Evolutionary conservation across 2,329 filamentous ascomycete species (phyloP), one percentile per base, ranked within the genome.

Genomic region (Penicillium italicum): DNA sequence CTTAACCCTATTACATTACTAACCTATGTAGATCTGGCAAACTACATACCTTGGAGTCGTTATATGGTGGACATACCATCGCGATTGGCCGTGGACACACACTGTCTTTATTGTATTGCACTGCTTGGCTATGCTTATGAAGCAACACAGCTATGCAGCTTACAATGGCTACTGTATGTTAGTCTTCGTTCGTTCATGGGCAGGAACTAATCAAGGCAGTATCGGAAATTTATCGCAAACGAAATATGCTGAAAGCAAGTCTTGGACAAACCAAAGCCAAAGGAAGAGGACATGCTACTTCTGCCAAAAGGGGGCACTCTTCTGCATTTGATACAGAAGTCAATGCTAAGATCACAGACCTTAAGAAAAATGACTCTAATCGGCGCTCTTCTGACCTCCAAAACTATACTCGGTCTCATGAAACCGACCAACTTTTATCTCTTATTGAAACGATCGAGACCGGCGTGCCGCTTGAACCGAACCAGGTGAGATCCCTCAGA

Each of bases 61-160:
- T 4, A 76, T 91, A 5, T 82, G 80, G 49, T 83, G 88, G 76
- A 87, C 88, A 0, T 80, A 88, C 47, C 80, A 85, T 66, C 81
- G 88, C 5, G 83, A 90, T 48, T 93, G 89, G 89, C 87, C 88
- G 1, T 92, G 89, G 89, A 90, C 89, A 14, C 89, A 91, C 66
- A 90, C 87, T 1, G 86, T 91, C 18, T 91, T 89, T 70, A 88
- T 90, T 41, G 59, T 64, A 10, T 76, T 92, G 18, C 88, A 92
- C 67, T 85, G 85, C 14, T 75, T 92, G 53, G 83, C 88, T 3
- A 87, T 91, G 80, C 69, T 92, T 24, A 92, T 92, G 89, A 93
- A 93, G 76, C 88, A 91, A 72, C 89, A 64, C 31, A 63, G 61
- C 18, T 91, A 90, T 66, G 81, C 86, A 5, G 90, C 90, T 62